A percentile compares a stretch with the other conserved stretches of the same genome.
These are phyloP conservation scores for Tubosaeta sp. DNA, from an alignment of 768 basidiomycete genomes.

Conservation along the genomic window DNA sequence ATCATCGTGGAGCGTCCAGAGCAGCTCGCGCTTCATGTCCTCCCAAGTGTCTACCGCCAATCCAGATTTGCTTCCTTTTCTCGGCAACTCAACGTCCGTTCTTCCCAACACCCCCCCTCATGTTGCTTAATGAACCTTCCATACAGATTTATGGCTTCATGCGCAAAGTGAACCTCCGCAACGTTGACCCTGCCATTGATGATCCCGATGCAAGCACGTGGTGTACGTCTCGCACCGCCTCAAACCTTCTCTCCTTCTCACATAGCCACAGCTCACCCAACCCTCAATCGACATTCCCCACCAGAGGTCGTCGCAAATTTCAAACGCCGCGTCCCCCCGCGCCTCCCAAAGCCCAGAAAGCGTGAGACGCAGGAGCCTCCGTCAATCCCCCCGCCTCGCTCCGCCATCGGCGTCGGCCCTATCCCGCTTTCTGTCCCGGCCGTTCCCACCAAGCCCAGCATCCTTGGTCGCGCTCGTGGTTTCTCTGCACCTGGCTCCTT, in stretches of 20 bases:
- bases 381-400: constrained; percentile 69
- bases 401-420: constrained; percentile 65
- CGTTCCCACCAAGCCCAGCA: constrained; percentile 29
- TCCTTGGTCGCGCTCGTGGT: constrained; percentile 61
- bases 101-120: constrained; percentile 27
- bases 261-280: constrained; percentile 69
- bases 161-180: constrained; percentile 95
- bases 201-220: constrained; percentile 96
- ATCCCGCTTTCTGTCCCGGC: constrained; percentile 63
- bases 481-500: constrained; percentile 83
- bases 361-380: constrained; percentile 67
- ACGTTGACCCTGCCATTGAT: constrained; percentile 91
- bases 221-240: constrained; percentile 59
- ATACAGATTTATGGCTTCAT: constrained; percentile 95
- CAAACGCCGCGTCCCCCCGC: constrained; percentile 92
- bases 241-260: constrained; percentile 17
- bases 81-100: constrained; percentile 89
- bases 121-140: constrained; percentile 23
- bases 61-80: constrained; percentile 97
- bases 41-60: constrained; percentile 93
- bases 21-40: constrained; percentile 89
- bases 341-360: constrained; percentile 83
- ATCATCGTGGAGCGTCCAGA: constrained; percentile 95
- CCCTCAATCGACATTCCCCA: constrained; percentile 85
- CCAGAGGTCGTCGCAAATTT: constrained; percentile 90